Conservation (phyloP, 2,329 filamentous ascomycete genomes). For the Emmonsia crescens region DNA sequence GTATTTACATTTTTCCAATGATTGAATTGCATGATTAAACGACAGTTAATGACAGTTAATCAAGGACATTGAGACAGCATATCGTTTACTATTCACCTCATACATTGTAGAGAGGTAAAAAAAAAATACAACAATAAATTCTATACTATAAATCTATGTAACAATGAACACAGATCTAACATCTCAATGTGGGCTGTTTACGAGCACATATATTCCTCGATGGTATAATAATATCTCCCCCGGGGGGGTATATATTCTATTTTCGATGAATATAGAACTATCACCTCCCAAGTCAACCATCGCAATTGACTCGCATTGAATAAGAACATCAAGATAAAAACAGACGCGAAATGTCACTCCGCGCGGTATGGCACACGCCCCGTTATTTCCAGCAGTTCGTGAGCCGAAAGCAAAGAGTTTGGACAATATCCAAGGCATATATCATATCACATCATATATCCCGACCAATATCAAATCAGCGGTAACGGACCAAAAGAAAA, state of each 20-base stretch:
- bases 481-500: not conserved
- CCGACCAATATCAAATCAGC: not conserved
- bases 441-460: not conserved
- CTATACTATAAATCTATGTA: not conserved
- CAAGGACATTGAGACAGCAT: not conserved
- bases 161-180: not conserved
- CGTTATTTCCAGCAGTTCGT: not conserved
- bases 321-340: not conserved
- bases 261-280: not conserved
- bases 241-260: not conserved
- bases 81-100: not conserved
- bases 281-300: not conserved
- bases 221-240: not conserved
- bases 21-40: not conserved
- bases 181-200: not conserved
- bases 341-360: not conserved
- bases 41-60: not conserved
- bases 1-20: not conserved
- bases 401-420: not conserved
- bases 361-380: not conserved
- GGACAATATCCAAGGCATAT: not conserved
- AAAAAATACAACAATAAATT: not conserved
- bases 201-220: not conserved
- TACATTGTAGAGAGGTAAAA: not conserved
- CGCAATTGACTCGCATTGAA: not conserved